Evolutionary conservation across 352 stramenopile species (phyloP).

Genomic region (Pythium phragmitis): DNA sequence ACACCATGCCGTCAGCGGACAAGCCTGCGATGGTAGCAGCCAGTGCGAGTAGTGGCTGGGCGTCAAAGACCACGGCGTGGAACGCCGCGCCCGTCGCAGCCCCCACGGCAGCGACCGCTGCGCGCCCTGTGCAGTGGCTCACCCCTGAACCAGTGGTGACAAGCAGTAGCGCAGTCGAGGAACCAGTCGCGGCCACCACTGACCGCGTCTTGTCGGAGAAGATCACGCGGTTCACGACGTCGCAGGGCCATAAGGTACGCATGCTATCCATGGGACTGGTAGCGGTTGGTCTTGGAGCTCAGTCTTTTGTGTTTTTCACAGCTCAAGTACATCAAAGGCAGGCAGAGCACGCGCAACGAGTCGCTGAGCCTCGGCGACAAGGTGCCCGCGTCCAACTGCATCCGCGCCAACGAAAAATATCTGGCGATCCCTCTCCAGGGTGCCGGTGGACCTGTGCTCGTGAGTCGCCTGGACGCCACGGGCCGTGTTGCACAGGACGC

Average conservation of each 20-base stretch:
- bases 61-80: constrained; percentile 31
- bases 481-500: constrained; percentile 47
- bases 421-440: constrained; percentile 58
- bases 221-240: constrained; percentile 43
- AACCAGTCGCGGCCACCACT: neutral
- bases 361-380: constrained; percentile 54
- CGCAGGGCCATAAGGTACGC: constrained; percentile 68
- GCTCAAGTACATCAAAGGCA: constrained; percentile 78
- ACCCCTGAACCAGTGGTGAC: constrained; percentile 2
- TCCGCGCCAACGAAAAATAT: constrained; percentile 57
- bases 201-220: constrained; percentile 19
- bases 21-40: neutral
- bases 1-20: neutral
- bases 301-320: constrained; percentile 11
- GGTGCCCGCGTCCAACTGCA: constrained; percentile 36
- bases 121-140: constrained; percentile 22
- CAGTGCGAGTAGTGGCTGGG: constrained; percentile 11
- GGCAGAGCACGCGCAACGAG: constrained; percentile 53
- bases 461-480: constrained; percentile 39
- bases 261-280: neutral
- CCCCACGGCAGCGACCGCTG: constrained; percentile 4
- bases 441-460: constrained; percentile 63
- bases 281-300: neutral
- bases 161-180: neutral
- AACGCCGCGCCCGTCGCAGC: constrained; percentile 14